Conservation (phyloP, 1,284 basidiomycete genomes). For the Leccinum pachyderme region DNA sequence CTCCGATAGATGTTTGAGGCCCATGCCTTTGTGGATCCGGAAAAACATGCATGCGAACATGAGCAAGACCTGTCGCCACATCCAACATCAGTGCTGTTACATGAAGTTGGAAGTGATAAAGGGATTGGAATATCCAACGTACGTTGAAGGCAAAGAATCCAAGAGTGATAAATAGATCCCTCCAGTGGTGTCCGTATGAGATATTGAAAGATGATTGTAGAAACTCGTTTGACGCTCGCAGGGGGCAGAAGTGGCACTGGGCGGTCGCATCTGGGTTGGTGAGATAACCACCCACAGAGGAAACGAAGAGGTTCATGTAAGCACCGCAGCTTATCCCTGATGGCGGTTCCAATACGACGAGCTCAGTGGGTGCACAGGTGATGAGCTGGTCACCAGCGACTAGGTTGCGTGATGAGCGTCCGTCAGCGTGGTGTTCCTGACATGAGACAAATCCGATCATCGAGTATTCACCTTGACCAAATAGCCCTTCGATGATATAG, state of each 20-base stretch:
- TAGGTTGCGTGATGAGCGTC: slow-evolving; percentile 2
- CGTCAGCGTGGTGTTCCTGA: no score
- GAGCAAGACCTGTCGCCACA: slow-evolving; percentile 25
- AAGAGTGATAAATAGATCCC: slow-evolving; percentile 44
- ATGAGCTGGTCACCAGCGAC: slow-evolving; percentile 50
- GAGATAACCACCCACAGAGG: slow-evolving; percentile 61
- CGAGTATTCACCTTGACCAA: slow-evolving; percentile 7
- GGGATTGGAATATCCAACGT: slow-evolving; percentile 14
- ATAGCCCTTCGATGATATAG: slow-evolving; percentile 9
- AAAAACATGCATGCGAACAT: slow-evolving; percentile 35
- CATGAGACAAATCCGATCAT: not conserved
- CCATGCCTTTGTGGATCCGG: slow-evolving; percentile 26
- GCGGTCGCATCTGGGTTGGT: slow-evolving; percentile 53
- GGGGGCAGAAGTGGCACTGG: slow-evolving; percentile 56
- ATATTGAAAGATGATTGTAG: slow-evolving; percentile 45
- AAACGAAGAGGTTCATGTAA: slow-evolving; percentile 56
- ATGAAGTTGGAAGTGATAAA: not conserved
- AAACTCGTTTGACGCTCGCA: slow-evolving; percentile 42
- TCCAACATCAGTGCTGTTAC: not conserved
- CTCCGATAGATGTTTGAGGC: no score
- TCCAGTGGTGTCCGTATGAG: slow-evolving; percentile 46
- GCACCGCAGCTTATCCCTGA: slow-evolving; percentile 56
- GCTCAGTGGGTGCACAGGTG: slow-evolving; percentile 55
- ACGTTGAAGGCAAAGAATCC: slow-evolving; percentile 47
- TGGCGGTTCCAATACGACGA: slow-evolving; percentile 54